Base-by-base conservation (phyloP, 371 early-diverging fungal species). In the Rhizopus delemar region DNA sequence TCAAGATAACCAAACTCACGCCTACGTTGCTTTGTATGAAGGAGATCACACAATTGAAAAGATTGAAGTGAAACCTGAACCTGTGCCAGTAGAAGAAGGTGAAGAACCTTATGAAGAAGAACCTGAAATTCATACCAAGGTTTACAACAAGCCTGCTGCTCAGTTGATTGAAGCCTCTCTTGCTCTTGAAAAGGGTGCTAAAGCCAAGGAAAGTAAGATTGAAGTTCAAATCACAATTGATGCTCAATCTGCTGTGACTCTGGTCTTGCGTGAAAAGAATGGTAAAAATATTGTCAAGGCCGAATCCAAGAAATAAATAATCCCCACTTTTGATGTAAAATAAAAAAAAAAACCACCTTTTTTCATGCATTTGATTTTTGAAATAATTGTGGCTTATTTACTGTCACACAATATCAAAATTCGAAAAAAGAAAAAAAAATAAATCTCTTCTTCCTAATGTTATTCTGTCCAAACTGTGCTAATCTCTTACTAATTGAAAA, bases 401-500 rank as follows among this genome's bases (percentile, higher is more conserved):
- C 12, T 57, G 16, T 50, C 15, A 11, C 22, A 33, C 22, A 22
- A 13, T 46, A 29, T 49, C 54, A 38, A n/a, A 13, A 53, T 22
- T 22, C 53, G 38, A 52, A n/a, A 13, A 33, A 43, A 45, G 29
- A 43, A 32, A 55, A 45, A 33, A 13, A 55, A 45, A 59, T 32
- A 36, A 51, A 58, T 33, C 5, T 0, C n/a, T 51, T 16, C 8
- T 12, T 41, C 41, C 6, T 5, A 56, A 90, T 93, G 93, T 82
- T 88, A 66, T 96, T 93, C 70, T 96, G 96, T 66, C 95, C 96
- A 12, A 77, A 73, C 13, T 95, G 95, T 74, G 82, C 88, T 9
- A 96, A 96, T 73, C 60, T 95, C 56, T 79, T 96, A 48, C 75
- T 93, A 5, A 76, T 95, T 49, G 80, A 88, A 67, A 72, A 78